Percentiles rank a stretch among this genome's conserved stretches.
These are phyloP conservation scores for Tricholoma terreum DNA, from an alignment of 768 basidiomycete genomes.

Conservation along the genomic window DNA sequence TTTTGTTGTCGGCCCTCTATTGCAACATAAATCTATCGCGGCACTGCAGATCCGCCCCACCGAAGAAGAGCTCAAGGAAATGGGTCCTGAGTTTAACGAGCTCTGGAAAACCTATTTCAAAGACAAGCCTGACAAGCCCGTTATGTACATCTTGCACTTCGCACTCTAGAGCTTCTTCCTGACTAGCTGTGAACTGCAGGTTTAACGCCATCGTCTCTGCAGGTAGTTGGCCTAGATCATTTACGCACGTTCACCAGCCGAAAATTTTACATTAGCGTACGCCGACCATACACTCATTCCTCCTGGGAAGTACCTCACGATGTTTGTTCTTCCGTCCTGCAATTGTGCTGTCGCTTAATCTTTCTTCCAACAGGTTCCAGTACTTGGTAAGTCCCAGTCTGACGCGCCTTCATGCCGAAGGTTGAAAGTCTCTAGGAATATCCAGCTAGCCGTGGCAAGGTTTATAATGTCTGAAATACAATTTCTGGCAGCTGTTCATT, in stretches of 20 bases:
- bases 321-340: constrained; percentile 33
- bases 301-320: constrained; percentile 69
- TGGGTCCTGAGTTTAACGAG: constrained; percentile 74
- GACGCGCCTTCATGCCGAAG: not conserved
- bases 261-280: constrained; percentile 39
- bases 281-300: constrained; percentile 69
- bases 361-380: constrained; percentile 48
- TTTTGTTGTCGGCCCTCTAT: not conserved
- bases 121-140: constrained; percentile 78
- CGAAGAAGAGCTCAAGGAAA: constrained; percentile 66
- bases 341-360: not conserved
- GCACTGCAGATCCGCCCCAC: constrained; percentile 58
- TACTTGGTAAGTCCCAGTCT: constrained; percentile 42
- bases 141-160: constrained; percentile 44
- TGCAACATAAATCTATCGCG: not conserved
- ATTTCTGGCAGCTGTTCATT: not conserved
- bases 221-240: constrained; percentile 26
- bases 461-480: constrained; percentile 13
- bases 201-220: constrained; percentile 68
- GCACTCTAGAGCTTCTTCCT: not conserved
- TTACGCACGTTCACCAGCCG: not conserved
- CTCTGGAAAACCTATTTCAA: constrained; percentile 72
- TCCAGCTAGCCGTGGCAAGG: constrained; percentile 70
- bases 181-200: constrained; percentile 21
- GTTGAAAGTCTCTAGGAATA: constrained; percentile 46